These are phyloP conservation scores for Populus ilicifolia DNA, from an alignment of 345 rosid species.

Conservation along the genomic window DNA sequence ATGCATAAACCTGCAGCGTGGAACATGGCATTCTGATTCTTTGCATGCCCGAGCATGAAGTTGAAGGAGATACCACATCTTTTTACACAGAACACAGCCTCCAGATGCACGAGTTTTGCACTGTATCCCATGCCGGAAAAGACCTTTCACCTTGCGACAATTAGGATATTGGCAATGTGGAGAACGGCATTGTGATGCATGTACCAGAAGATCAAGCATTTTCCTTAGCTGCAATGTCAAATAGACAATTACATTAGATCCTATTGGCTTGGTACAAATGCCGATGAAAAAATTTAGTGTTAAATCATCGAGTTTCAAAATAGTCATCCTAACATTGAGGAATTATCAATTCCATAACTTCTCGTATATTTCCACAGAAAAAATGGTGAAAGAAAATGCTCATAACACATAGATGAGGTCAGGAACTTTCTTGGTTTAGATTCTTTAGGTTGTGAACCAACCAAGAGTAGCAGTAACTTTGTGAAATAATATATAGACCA, in stretches of 20 bases:
- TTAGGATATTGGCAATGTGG: conserved; percentile 85
- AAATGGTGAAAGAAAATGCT: neutral
- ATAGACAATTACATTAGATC: conserved; percentile 3
- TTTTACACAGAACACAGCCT: conserved; percentile 91
- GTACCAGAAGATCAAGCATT: conserved; percentile 99
- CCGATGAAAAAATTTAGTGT: neutral
- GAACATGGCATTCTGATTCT: conserved; percentile 87
- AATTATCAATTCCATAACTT: neutral
- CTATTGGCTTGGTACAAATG: too few species aligned
- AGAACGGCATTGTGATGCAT: conserved; percentile 92
- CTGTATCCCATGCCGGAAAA: conserved; percentile 87
- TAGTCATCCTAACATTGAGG: neutral
- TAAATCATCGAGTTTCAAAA: neutral
- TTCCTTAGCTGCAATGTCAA: conserved; percentile 74
- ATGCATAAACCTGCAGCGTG: conserved; percentile 81
- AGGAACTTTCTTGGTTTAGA: neutral
- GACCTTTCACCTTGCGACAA: conserved; percentile 95
- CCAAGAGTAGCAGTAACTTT: neutral
- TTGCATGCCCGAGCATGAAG: conserved; percentile 99
- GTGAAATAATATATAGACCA: too few species aligned
- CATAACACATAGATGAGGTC: neutral
- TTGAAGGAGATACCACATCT: conserved; percentile 98
- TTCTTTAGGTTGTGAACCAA: neutral
- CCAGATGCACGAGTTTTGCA: conserved; percentile 90
- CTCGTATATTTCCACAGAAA: neutral